phyloP scores from a whole-genome alignment of 2,329 filamentous ascomycete species.

The Byssothecium circinans region DNA sequence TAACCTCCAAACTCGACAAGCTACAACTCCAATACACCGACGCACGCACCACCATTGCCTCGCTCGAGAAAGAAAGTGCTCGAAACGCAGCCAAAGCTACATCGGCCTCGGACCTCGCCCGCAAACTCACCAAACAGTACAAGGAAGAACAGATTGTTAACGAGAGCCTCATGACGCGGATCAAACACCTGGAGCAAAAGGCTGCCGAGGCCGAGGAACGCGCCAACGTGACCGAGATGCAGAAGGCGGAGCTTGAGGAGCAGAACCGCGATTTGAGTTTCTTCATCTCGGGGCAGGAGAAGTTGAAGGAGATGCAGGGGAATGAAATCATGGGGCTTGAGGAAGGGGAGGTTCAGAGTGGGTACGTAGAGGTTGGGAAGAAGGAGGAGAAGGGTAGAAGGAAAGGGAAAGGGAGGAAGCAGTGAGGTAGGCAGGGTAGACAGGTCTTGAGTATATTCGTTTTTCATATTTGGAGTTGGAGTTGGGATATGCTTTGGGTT shows the following conservation, averaged over 20 bases:
- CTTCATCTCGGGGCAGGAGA: conserved; percentile 83
- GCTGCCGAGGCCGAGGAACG: conserved; percentile 58
- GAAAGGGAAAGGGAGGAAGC: conserved; percentile 6
- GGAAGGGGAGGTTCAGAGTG: conserved; percentile 64
- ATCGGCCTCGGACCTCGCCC: conserved; percentile 74
- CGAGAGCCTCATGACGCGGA: conserved; percentile 78
- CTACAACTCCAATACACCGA: conserved; percentile 59
- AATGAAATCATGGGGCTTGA: conserved; percentile 68
- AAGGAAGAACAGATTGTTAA: conserved; percentile 87
- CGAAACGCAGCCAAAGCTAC: conserved; percentile 59
- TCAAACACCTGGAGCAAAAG: conserved; percentile 67
- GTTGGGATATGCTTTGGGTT: too few species aligned
- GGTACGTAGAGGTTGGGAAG: conserved; percentile 32
- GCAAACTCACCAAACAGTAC: conserved; percentile 72
- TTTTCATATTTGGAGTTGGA: neutral
- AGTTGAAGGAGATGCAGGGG: conserved; percentile 69
- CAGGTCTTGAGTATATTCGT: neutral
- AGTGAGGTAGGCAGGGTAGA: neutral
- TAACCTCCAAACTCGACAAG: conserved; percentile 53
- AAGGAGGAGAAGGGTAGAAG: conserved; percentile 31
- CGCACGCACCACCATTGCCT: conserved; percentile 60
- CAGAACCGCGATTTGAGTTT: conserved; percentile 85
- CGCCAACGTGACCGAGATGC: conserved; percentile 41
- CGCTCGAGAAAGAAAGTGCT: conserved; percentile 71
- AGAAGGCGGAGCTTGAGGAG: conserved; percentile 76